Evolutionary conservation across 148 eudicot genomes (phyloP).

Genomic region (Heliamphora exappendiculata): DNA sequence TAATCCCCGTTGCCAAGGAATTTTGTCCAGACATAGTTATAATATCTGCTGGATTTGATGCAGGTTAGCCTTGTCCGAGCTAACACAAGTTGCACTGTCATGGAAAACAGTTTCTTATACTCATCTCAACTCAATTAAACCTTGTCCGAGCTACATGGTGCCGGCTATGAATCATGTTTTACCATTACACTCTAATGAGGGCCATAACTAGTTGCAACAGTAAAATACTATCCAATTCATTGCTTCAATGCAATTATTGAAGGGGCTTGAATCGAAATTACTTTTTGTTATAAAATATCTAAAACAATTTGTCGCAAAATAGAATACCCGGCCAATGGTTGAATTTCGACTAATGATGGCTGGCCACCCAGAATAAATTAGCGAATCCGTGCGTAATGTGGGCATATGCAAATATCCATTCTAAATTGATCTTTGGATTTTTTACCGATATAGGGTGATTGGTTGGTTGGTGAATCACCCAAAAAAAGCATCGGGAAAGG

Average conservation of each 20-base stretch:
- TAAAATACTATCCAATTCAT: neutral
- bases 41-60: slow-evolving; percentile 97
- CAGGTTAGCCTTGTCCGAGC: slow-evolving; percentile 48
- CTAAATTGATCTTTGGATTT: neutral
- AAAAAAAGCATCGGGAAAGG: neutral
- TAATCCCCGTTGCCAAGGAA: slow-evolving; percentile 91
- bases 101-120: neutral
- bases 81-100: neutral
- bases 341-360: neutral
- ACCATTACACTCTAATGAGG: neutral
- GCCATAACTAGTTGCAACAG: neutral
- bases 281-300: neutral
- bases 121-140: neutral
- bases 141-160: neutral
- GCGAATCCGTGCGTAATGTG: neutral
- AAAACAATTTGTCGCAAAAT: neutral
- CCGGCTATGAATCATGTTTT: neutral
- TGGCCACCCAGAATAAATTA: neutral
- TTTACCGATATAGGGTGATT: neutral
- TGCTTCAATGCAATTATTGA: too few relatives aligned
- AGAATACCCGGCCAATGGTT: neutral
- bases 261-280: neutral
- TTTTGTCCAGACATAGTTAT: slow-evolving; percentile 81
- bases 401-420: neutral
- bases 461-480: neutral